Evolutionary conservation across 2,329 filamentous ascomycete species (phyloP).

Genomic region (Diaporthe sp.): DNA sequence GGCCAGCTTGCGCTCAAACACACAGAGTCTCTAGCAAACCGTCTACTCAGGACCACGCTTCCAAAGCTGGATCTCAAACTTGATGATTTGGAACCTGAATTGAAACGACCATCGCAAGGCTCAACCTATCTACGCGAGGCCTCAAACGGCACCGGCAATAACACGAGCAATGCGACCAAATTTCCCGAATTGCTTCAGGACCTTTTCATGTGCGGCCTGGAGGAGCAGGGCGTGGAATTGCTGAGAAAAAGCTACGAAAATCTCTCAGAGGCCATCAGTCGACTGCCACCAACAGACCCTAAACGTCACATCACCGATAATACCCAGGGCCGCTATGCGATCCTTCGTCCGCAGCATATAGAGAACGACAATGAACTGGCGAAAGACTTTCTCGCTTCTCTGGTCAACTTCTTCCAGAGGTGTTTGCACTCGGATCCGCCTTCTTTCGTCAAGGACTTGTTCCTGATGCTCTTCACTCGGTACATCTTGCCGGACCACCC

Average conservation of each 20-base stretch:
- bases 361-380: background rate
- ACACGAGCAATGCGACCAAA: background rate
- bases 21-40: background rate
- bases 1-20: background rate
- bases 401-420: background rate
- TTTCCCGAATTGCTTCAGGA: background rate
- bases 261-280: background rate
- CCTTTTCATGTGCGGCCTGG: background rate
- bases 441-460: background rate
- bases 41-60: background rate
- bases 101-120: background rate
- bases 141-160: background rate
- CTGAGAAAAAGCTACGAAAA: background rate
- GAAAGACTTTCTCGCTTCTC: background rate
- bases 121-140: background rate
- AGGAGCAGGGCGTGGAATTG: background rate
- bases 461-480: background rate
- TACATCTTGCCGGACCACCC: background rate
- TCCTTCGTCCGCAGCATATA: too few species aligned
- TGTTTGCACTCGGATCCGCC: background rate
- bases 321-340: too few species aligned
- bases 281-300: background rate
- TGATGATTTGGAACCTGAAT: background rate
- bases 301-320: too few species aligned
- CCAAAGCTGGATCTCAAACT: background rate